These are phyloP conservation scores for Emericellopsis atlantica DNA, from an alignment of 2,329 filamentous ascomycete species.

Conservation along the genomic window DNA sequence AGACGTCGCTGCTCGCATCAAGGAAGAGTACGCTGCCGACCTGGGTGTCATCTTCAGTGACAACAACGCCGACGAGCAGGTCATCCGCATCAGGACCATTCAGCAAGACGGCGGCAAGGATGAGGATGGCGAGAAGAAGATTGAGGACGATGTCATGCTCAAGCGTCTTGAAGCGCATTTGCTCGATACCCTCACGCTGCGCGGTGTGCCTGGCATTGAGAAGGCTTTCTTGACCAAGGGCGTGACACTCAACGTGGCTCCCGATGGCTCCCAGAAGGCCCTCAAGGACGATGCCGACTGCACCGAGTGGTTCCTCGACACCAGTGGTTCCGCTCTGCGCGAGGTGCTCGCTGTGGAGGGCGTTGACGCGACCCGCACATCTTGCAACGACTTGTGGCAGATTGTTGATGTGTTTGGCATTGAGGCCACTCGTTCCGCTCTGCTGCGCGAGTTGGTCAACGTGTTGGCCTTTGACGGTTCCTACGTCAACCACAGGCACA, in stretches of 20 bases:
- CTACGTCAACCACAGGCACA: conserved; percentile 97
- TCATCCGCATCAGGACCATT: conserved; percentile 83
- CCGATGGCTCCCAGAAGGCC: conserved; percentile 62
- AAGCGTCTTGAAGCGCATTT: conserved; percentile 88
- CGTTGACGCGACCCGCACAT: conserved; percentile 75
- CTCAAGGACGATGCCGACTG: conserved; percentile 63
- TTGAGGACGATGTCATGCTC: conserved; percentile 83
- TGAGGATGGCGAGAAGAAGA: conserved; percentile 46
- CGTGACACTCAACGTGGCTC: conserved; percentile 49
- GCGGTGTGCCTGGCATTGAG: conserved; percentile 80
- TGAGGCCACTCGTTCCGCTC: conserved; percentile 76
- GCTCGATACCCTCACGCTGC: conserved; percentile 79
- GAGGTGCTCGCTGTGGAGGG: conserved; percentile 78
- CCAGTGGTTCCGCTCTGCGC: conserved; percentile 75
- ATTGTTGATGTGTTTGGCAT: conserved; percentile 93
- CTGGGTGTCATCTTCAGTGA: conserved; percentile 93
- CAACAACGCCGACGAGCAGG: conserved; percentile 90
- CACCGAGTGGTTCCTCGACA: conserved; percentile 93
- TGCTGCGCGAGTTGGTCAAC: conserved; percentile 79
- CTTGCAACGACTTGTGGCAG: conserved; percentile 93
- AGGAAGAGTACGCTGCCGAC: conserved; percentile 74
- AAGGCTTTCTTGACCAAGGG: conserved; percentile 88
- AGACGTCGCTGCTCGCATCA: conserved; percentile 82
- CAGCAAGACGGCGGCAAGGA: conserved; percentile 57
- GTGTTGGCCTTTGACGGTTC: conserved; percentile 98